Conservation (phyloP, 768 basidiomycete genomes). For the Terana coerulea region DNA sequence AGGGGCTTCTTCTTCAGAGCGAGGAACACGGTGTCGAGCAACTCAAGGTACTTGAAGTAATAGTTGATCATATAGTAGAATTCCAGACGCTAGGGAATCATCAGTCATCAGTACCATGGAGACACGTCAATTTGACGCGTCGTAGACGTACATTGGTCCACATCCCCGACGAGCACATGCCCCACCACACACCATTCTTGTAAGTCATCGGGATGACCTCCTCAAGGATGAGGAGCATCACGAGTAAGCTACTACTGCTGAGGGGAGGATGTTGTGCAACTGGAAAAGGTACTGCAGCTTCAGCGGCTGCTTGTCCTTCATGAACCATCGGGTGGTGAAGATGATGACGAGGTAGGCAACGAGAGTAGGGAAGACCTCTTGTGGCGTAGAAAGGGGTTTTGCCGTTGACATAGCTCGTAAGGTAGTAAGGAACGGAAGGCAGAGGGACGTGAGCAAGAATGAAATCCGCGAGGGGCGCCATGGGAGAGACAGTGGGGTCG, state of each 20-base stretch:
- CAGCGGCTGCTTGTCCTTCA: constrained; percentile 72
- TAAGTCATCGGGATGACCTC: constrained; percentile 81
- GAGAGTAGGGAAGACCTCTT: constrained; percentile 67
- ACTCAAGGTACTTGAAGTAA: constrained; percentile 96
- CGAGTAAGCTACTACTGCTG: constrained; percentile 75
- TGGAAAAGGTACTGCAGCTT: constrained; percentile 85
- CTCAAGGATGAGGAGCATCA: constrained; percentile 87
- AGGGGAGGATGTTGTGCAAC: constrained; percentile 87
- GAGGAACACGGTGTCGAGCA: constrained; percentile 95
- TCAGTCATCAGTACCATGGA: constrained; percentile 2
- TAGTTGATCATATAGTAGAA: constrained; percentile 99
- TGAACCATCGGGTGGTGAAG: constrained; percentile 78
- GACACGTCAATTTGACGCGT: constrained; percentile 6
- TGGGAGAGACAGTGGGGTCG: constrained; percentile 34
- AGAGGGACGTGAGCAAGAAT: constrained; percentile 54
- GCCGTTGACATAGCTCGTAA: constrained; percentile 65
- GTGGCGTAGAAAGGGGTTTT: constrained; percentile 70
- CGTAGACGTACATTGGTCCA: constrained; percentile 79
- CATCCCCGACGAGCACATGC: constrained; percentile 70
- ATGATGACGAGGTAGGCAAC: constrained; percentile 82
- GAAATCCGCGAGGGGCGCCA: constrained; percentile 74
- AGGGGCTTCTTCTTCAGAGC: constrained; percentile 99
- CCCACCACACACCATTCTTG: constrained; percentile 67
- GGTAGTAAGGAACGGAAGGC: constrained; percentile 52
- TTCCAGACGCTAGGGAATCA: constrained; percentile 65